Evolutionary conservation across 2,329 filamentous ascomycete genomes (phyloP).

Genomic region (Exophiala xenobiotica): DNA sequence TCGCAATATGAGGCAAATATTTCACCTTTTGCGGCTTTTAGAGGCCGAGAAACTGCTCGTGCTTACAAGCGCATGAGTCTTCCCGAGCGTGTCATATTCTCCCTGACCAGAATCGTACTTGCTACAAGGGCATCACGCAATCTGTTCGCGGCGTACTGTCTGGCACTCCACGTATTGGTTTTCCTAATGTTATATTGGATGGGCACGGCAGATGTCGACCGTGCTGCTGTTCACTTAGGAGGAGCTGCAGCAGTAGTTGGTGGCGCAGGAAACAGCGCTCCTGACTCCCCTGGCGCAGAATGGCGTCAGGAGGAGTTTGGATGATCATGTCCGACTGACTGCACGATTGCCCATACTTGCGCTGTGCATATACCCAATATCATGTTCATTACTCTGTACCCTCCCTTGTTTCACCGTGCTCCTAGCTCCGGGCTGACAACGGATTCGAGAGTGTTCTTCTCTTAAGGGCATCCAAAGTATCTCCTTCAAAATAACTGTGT

Average conservation of each 20-base stretch:
- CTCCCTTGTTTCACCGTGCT: neutral
- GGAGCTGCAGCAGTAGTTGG: conserved; percentile 41
- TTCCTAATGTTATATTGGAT: conserved; percentile 86
- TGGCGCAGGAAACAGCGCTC: conserved; percentile 8
- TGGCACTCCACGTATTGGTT: conserved; percentile 82
- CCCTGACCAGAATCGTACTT: conserved; percentile 84
- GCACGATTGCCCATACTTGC: too few species aligned
- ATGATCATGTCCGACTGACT: conserved; percentile 8
- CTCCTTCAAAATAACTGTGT: too few species aligned
- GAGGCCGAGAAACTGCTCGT: conserved; percentile 85
- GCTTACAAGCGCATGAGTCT: conserved; percentile 92
- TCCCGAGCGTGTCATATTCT: conserved; percentile 86
- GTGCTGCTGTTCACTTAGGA: conserved; percentile 59
- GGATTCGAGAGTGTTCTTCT: too few species aligned
- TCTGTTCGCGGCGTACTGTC: conserved; percentile 86
- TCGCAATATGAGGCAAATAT: conserved; percentile 93
- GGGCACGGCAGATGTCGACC: conserved; percentile 65
- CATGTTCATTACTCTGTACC: neutral
- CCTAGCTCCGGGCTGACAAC: neutral
- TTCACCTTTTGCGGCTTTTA: conserved; percentile 92
- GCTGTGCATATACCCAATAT: neutral
- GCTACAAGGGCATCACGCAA: conserved; percentile 89
- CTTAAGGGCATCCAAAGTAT: too few species aligned
- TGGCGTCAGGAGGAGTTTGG: conserved; percentile 65
- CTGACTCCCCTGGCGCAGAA: conserved; percentile 44